Base-by-base conservation (phyloP, 352 stramenopile genomes). In the Pythium volutum region DNA sequence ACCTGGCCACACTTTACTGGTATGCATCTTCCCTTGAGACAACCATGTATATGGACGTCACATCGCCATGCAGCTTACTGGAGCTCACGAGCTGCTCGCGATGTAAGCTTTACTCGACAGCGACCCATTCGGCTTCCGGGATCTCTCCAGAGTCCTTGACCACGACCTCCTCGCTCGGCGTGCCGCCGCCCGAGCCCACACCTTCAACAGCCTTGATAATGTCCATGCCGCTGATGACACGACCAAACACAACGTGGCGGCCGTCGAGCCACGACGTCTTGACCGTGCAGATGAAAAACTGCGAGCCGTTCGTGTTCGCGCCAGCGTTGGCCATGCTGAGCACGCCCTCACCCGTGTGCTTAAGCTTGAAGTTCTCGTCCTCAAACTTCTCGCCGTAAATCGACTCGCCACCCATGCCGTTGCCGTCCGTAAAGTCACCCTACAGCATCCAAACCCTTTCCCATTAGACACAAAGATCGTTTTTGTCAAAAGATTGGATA, bases 221-320 rank as follows among this genome's bases (percentile, higher is more conserved):
- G 67, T 99, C 95, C 81, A 99, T 93, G 64, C 97, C 97, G 52
- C 98, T 84, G 38, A 97, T 69, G 26, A 99, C 94, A 55, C 97
- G 96, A 66, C 97, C 98, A 73, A 99, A 97, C 36, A 97, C 90
- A 22, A 97, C 88, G 74, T 97, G 90, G 70, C 92, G 90, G 65
- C 88, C 89, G 67, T 97, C 90, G 63, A 97, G 73, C 88, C 88
- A 97, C 62, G 83, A 78, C 50, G 89, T 97, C 75, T 89, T 73
- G 36, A 94, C 89, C 22, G 88, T 97, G 73, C 82, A 95, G 61
- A 99, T 98, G 77, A 99, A 99, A 71, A 99, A 99, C 79, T 99
- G 95, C 59, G 87, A 98, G 48, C 95, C 94, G 79, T 99, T 99
- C 31, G 89, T 93, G 75, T 93, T 93, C 39, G 75, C 69, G 22